These are phyloP conservation scores for Aquanectria penicillioides DNA, from an alignment of 2,329 filamentous ascomycete species.

Conservation along the genomic window DNA sequence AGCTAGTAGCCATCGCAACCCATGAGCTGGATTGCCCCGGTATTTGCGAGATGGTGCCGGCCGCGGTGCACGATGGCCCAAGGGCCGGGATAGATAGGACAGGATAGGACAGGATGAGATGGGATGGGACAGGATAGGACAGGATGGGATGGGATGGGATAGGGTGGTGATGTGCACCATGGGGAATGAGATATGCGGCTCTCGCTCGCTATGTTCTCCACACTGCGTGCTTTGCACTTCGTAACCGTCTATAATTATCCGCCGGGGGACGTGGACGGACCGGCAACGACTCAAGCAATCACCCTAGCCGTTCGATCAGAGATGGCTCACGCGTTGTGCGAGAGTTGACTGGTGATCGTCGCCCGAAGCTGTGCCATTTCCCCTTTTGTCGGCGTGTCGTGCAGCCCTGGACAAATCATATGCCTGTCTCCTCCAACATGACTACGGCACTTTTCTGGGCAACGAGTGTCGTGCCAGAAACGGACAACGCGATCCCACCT, in stretches of 20 bases:
- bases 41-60: constrained; percentile 7
- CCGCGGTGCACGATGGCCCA: constrained; percentile 10
- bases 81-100: no score
- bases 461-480: no score
- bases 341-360: constrained; percentile 5
- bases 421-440: no score
- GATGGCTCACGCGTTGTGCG: constrained; percentile 3
- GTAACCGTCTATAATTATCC: constrained; percentile 21
- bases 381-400: constrained; percentile 8
- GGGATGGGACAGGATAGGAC: no score
- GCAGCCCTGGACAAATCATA: no score
- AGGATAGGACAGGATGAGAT: no score
- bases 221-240: not conserved
- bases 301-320: not conserved
- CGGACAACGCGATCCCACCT: no score
- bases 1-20: constrained; percentile 2
- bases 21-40: constrained; percentile 16
- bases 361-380: not conserved
- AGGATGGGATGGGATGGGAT: no score
- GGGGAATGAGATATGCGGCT: constrained; percentile 6
- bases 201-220: constrained; percentile 1
- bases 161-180: constrained; percentile 5
- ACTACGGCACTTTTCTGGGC: no score
- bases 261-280: not conserved
- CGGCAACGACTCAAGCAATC: not conserved